Conservation (phyloP, 371 early-diverging fungal species). For the Fennellomyces sp. region DNA sequence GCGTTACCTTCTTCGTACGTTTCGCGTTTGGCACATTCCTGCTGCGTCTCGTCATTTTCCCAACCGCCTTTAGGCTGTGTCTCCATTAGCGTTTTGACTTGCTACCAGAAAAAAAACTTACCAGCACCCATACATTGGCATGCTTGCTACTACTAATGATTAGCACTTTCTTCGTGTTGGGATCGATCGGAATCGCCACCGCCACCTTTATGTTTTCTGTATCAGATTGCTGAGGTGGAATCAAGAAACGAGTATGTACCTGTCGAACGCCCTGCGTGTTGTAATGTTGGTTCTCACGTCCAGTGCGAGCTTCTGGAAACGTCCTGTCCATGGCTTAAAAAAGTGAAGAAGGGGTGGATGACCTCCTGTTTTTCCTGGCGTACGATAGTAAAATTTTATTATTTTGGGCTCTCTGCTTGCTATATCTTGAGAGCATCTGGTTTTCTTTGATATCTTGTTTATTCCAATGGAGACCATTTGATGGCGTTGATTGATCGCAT, state of each 20-base stretch:
- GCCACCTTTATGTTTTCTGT: too few species aligned
- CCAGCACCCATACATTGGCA: conserved; percentile 60
- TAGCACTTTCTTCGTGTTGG: conserved; percentile 48
- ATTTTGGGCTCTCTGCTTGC: too few species aligned
- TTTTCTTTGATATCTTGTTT: too few species aligned
- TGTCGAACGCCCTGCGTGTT: conserved; percentile 41
- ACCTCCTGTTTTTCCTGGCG: too few species aligned
- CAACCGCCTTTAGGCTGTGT: conserved; percentile 66
- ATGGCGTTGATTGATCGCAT: too few species aligned
- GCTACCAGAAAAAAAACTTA: conserved; percentile 20
- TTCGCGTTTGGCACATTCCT: conserved; percentile 61
- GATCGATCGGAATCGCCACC: conserved; percentile 63
- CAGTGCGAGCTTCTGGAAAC: conserved; percentile 42
- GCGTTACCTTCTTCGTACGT: conserved; percentile 67
- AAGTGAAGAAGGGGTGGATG: background rate
- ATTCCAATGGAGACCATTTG: too few species aligned
- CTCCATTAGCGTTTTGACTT: background rate
- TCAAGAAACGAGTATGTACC: conserved; percentile 18
- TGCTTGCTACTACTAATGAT: conserved; percentile 60
- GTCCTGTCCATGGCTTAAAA: background rate
- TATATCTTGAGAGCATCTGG: too few species aligned
- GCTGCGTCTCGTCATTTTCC: conserved; percentile 67
- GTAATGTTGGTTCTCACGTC: conserved; percentile 53
- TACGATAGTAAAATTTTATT: too few species aligned
- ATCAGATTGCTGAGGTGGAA: too few species aligned